These are phyloP conservation scores for Mycena metata DNA, from an alignment of 768 basidiomycete species.

Conservation along the genomic window DNA sequence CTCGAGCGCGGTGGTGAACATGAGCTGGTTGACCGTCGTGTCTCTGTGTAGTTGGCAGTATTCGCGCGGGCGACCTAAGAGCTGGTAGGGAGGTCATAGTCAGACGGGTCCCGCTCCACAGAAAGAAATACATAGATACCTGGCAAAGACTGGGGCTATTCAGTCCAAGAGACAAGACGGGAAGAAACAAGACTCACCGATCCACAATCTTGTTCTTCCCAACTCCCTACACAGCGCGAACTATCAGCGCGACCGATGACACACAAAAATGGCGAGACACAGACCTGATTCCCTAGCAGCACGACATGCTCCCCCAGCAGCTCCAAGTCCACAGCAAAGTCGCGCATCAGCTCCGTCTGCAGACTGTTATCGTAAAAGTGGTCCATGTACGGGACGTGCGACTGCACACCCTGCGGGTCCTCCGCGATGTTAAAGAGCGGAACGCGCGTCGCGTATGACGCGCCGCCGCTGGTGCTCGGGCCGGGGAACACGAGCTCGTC, in stretches of 20 bases:
- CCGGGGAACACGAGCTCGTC: conserved; percentile 62
- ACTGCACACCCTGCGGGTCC: conserved; percentile 68
- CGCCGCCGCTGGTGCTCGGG: conserved; percentile 51
- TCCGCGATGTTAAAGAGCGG: conserved; percentile 63
- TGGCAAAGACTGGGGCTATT: conserved; percentile 62
- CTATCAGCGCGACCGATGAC: background rate
- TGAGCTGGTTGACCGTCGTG: conserved; percentile 77
- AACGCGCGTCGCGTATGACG: conserved; percentile 53
- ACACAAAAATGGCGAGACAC: conserved; percentile 13
- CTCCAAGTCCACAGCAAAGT: conserved; percentile 74
- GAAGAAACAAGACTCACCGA: conserved; percentile 52
- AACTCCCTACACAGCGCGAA: conserved; percentile 59
- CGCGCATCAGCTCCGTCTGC: conserved; percentile 76
- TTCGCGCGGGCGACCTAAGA: conserved; percentile 72
- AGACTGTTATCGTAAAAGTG: conserved; percentile 79
- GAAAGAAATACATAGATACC: conserved; percentile 46
- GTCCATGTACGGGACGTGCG: conserved; percentile 76
- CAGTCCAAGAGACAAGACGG: background rate
- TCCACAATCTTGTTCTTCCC: conserved; percentile 82
- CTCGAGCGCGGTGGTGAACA: conserved; percentile 76
- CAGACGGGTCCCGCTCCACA: background rate
- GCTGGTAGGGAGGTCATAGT: conserved; percentile 48
- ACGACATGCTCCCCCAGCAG: conserved; percentile 74
- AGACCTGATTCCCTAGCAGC: conserved; percentile 75
- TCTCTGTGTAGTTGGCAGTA: conserved; percentile 80